These are phyloP conservation scores for Solanum piurae DNA, from an alignment of 257 asterid species.

Conservation along the genomic window DNA sequence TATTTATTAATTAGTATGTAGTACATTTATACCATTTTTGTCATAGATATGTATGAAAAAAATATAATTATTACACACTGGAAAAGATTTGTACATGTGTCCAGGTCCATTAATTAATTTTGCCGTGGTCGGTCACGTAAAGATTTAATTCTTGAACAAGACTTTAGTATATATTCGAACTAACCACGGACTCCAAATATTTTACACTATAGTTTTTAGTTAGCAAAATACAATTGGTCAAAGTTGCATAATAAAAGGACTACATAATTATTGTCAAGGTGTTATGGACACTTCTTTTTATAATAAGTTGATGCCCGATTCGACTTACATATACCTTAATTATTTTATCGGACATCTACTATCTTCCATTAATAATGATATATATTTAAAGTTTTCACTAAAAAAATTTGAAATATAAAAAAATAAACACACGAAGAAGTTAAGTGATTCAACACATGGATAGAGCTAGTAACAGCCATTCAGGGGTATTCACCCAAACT, in stretches of 20 bases:
- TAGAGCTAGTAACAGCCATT: not conserved
- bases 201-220: not conserved
- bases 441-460: not conserved
- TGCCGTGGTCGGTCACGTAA: slow-evolving; percentile 34
- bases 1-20: not conserved
- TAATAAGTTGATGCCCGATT: not conserved
- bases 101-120: not conserved
- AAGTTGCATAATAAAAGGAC: not conserved
- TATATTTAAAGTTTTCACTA: not conserved
- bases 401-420: not conserved
- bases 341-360: not conserved
- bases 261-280: not conserved
- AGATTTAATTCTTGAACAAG: not conserved
- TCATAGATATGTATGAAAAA: not conserved
- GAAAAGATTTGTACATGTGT: not conserved
- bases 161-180: slow-evolving; percentile 1
- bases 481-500: not conserved
- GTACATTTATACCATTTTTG: not conserved
- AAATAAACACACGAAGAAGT: not conserved
- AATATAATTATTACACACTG: not conserved
- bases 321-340: accelerated
- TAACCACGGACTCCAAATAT: not conserved
- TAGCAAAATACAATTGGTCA: not conserved
- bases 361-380: not conserved
- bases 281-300: not conserved